These are phyloP conservation scores for Linnemannia zychae DNA, from an alignment of 192 early-diverging fungal species.

Conservation along the genomic window DNA sequence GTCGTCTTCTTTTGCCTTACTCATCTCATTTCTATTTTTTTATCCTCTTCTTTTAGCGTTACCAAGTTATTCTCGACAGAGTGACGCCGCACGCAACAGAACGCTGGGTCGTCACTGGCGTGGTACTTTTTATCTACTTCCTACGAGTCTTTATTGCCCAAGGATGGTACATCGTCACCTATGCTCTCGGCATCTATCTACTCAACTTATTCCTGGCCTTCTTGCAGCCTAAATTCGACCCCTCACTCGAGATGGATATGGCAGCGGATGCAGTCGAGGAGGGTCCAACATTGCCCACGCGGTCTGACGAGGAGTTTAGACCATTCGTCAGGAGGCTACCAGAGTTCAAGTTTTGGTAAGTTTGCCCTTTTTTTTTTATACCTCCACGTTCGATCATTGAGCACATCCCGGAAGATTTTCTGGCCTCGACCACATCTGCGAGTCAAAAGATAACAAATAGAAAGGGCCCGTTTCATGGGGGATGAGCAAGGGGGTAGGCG, in stretches of 20 bases:
- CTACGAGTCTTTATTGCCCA: slow-evolving; percentile 84
- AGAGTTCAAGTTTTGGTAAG: slow-evolving; percentile 99
- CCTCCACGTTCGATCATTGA: background rate
- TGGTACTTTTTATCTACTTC: slow-evolving; percentile 76
- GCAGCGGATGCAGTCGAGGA: slow-evolving; percentile 74
- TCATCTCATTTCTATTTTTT: background rate
- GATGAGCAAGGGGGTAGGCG: background rate
- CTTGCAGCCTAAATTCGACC: slow-evolving; percentile 96
- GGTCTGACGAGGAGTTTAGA: slow-evolving; percentile 93
- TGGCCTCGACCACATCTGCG: background rate
- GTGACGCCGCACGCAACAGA: slow-evolving; percentile 80
- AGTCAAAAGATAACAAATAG: background rate
- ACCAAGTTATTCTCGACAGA: slow-evolving; percentile 86
- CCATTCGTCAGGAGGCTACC: slow-evolving; percentile 97
- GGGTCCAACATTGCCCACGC: slow-evolving; percentile 80
- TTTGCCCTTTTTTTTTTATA: slow-evolving; percentile 12
- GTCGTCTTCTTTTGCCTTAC: background rate
- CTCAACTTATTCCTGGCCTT: slow-evolving; percentile 97
- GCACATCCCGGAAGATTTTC: background rate
- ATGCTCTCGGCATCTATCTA: slow-evolving; percentile 93
- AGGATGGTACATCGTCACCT: slow-evolving; percentile 98
- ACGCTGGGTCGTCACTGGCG: slow-evolving; percentile 82
- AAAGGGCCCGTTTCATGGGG: background rate
- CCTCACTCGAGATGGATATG: slow-evolving; percentile 82
- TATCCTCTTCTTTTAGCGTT: slow-evolving; percentile 63